A percentile compares a stretch with the other conserved stretches of the same genome.
Evolutionary conservation across 2,329 filamentous ascomycete genomes (phyloP).

Genomic region (Diplodia seriata): DNA sequence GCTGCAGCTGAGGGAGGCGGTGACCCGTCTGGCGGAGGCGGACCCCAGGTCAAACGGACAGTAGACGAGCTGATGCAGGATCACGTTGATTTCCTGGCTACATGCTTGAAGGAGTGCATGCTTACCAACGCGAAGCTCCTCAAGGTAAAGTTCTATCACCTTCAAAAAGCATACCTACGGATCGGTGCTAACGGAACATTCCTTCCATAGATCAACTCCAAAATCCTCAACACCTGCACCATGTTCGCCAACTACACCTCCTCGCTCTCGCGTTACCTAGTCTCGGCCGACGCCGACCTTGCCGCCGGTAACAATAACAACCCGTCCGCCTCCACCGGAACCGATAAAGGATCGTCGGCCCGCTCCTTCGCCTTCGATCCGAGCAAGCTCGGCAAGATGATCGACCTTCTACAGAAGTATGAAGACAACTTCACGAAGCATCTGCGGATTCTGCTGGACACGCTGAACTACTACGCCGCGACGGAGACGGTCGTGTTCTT

Average conservation of each 20-base stretch:
- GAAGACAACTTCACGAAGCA: constrained; percentile 93
- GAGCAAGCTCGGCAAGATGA: constrained; percentile 73
- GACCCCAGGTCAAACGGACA: constrained; percentile 69
- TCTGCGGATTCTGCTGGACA: constrained; percentile 91
- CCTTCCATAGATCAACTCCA: constrained; percentile 83
- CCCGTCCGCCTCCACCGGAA: constrained; percentile 34
- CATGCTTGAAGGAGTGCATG: constrained; percentile 98
- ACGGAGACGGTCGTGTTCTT: constrained; percentile 95
- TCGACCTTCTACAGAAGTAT: constrained; percentile 88
- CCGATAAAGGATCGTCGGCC: constrained; percentile 35
- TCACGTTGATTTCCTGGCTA: constrained; percentile 97
- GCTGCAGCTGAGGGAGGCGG: constrained; percentile 30
- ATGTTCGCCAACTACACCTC: constrained; percentile 92
- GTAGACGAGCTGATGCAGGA: constrained; percentile 99
- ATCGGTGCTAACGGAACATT: background rate
- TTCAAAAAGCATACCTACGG: constrained; percentile 21
- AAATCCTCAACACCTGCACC: constrained; percentile 93
- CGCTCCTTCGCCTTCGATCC: constrained; percentile 57
- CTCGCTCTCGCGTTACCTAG: constrained; percentile 82
- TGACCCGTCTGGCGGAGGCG: constrained; percentile 42
- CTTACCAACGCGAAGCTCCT: constrained; percentile 94
- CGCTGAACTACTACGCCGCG: constrained; percentile 94
- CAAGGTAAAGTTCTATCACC: constrained; percentile 64
- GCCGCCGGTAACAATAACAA: constrained; percentile 32
- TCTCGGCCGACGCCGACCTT: constrained; percentile 70